Percentiles rank a stretch among this genome's conserved stretches.
phyloP scores from a whole-genome alignment of 2,329 filamentous ascomycete genomes.

The Epichloe scottii region DNA sequence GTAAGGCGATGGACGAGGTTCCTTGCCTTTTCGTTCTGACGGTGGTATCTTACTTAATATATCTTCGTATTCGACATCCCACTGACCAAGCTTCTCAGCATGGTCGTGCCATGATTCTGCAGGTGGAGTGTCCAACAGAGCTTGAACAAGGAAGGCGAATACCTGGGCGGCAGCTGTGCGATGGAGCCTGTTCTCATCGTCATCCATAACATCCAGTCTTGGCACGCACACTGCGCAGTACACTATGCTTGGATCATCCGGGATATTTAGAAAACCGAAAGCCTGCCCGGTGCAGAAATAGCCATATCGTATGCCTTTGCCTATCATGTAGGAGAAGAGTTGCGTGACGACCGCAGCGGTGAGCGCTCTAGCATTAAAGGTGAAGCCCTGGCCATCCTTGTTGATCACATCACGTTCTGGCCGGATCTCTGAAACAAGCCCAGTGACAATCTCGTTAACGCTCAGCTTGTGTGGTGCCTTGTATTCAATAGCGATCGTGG shows the following conservation, averaged over 20 bases:
- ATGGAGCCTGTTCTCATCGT: slow-evolving; percentile 21
- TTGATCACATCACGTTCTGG: slow-evolving; percentile 21
- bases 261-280: slow-evolving; percentile 23
- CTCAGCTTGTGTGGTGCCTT: slow-evolving; percentile 26
- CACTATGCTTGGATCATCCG: slow-evolving; percentile 18
- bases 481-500: slow-evolving; percentile 22
- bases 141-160: slow-evolving; percentile 25
- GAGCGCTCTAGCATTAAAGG: slow-evolving; percentile 18
- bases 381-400: slow-evolving; percentile 17
- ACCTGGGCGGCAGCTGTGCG: slow-evolving; percentile 25
- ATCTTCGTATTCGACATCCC: too few relatives aligned
- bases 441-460: slow-evolving; percentile 18
- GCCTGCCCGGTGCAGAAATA: slow-evolving; percentile 23
- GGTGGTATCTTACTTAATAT: too few relatives aligned
- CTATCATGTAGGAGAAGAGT: slow-evolving; percentile 28
- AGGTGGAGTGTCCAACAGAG: too few relatives aligned
- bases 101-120: too few relatives aligned
- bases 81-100: too few relatives aligned
- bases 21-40: too few relatives aligned
- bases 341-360: slow-evolving; percentile 24
- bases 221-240: slow-evolving; percentile 22
- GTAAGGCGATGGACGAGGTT: too few relatives aligned
- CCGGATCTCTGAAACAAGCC: slow-evolving; percentile 21
- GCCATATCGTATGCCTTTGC: slow-evolving; percentile 21
- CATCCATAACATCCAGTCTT: slow-evolving; percentile 20